These are phyloP conservation scores for Helianthus annuus DNA, from an alignment of 129 eudicot species.

Conservation along the genomic window HanXRQr2.0-SUNRISE NC_035439.2:129585881-129586380, in stretches of 20 bases:
- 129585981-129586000: conserved; percentile 77
- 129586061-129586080: background rate
- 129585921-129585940: conserved; percentile 50
- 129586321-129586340: background rate
- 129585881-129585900: conserved; percentile 75
- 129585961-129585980: conserved; percentile 69
- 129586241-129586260: conserved; percentile 9
- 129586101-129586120: conserved; percentile 31
- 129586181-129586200: conserved; percentile 36
- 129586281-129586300: conserved; percentile 20
- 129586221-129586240: conserved; percentile 33
- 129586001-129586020: conserved; percentile 42
- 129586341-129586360: background rate
- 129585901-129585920: conserved; percentile 56
- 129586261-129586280: conserved; percentile 24
- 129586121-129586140: conserved; percentile 22
- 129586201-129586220: conserved; percentile 1
- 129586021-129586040: background rate
- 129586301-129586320: background rate
- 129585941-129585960: conserved; percentile 54
- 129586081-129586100: background rate
- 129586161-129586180: conserved; percentile 2
- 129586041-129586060: background rate
- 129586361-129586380: background rate
- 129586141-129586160: conserved; percentile 17